Evolutionary conservation across 169 alveolate genomes (phyloP), one percentile per base, ranked within the genome.

Genomic region (Theileria equi): DNA sequence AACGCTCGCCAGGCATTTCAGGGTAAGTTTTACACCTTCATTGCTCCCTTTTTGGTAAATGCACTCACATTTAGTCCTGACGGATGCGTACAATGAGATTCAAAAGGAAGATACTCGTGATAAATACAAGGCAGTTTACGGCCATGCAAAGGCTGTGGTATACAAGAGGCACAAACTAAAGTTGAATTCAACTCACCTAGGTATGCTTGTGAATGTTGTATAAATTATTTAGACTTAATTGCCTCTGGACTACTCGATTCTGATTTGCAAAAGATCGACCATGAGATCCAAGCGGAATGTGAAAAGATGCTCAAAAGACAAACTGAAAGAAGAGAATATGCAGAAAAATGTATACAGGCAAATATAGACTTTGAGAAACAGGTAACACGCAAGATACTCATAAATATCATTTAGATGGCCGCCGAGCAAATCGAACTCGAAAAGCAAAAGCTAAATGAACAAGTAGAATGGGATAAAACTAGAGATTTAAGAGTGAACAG

Each of bases 1-100:
- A 81, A 79, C 45, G 97, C 97, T 11, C 84, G 73, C 25, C 96
- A 94, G 6, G 98, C 98, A 5, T 94, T 94, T 72, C 90, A 90
- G 52, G 82, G 85, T 76, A 28, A 2, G 49, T 13, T 17, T 45
- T 6, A 45, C 13, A 36, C 68, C 8, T 48, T 48, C n/a, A 25
- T 25, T 26, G 17, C 3, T 26, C 21, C 61, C 1, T 5, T 16
- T 2, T 53, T 16, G 13, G 32, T 7, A n/a, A 29, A 10, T 16
- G 6, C 31, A 17, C 16, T 19, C 19, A 5, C 38, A 13, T 7
- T 10, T 65, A 76, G 85, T 86, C 43, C 68, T 90, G 50, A 87
- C 66, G 8, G 89, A 71, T 55, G 94, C 93, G 3, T 90, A 84
- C 81, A 88, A 88, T 62, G 94, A 90, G 31, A 69, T 90, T 28